Percentiles rank a stretch among this genome's conserved stretches.
Evolutionary conservation across 345 rosid genomes (phyloP).

Genomic region (Aquilaria malaccensis): DNA sequence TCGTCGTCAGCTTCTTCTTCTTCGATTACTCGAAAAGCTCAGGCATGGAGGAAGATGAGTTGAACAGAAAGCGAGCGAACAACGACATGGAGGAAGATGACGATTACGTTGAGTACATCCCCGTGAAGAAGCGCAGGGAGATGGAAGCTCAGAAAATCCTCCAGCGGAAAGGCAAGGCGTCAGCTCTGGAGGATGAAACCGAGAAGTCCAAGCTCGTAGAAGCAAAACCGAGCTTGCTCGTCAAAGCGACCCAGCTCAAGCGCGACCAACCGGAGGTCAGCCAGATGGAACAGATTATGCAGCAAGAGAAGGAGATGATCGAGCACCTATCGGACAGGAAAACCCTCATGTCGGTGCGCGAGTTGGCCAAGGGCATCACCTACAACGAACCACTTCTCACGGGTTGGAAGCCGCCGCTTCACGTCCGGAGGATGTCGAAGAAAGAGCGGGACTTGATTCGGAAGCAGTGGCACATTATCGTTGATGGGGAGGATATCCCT

Average conservation of each 20-base stretch:
- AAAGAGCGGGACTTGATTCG: constrained; percentile 59
- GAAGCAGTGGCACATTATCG: constrained; percentile 92
- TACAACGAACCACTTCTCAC: constrained; percentile 69
- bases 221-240: constrained; percentile 80
- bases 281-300: constrained; percentile 69
- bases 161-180: constrained; percentile 61
- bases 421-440: constrained; percentile 48
- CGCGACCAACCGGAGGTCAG: constrained; percentile 72
- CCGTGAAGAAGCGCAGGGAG: constrained; percentile 78
- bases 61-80: too few species aligned
- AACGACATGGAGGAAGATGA: constrained; percentile 60
- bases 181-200: constrained; percentile 50
- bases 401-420: constrained; percentile 86
- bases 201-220: constrained; percentile 65
- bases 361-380: constrained; percentile 86
- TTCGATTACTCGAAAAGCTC: too few species aligned
- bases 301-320: constrained; percentile 93
- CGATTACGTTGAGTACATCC: constrained; percentile 69
- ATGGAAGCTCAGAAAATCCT: constrained; percentile 70
- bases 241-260: constrained; percentile 85
- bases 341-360: constrained; percentile 83
- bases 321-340: constrained; percentile 78
- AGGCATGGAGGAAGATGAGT: constrained; percentile 59
- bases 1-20: too few species aligned
- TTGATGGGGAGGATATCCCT: constrained; percentile 82